Evolutionary conservation across 1,284 basidiomycete genomes (phyloP), one percentile per base, ranked within the genome.

Genomic region (Fistulinella staudtii): DNA sequence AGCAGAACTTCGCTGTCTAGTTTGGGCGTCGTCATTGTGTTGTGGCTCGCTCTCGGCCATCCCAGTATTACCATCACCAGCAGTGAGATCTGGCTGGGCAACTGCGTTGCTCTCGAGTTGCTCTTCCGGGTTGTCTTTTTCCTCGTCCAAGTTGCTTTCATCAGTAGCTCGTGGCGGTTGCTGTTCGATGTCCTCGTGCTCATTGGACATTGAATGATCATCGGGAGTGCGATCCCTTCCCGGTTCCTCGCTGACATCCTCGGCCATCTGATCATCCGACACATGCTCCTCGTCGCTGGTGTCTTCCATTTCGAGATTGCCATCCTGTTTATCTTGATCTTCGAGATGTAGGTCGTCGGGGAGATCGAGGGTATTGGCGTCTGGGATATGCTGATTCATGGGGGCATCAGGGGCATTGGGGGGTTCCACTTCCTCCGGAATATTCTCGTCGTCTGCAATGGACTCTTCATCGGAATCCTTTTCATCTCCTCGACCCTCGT

Each of bases 321-420:
- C 71, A 21, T 13, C 54, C 3, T 61, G 55, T 21, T 67, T 61
- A 27, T 68, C 65, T 14, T 43, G 48, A 17, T 53, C 62, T n/a
- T 68, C 80, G 6, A 94, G 66, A 46, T 90, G 72, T 63, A 94
- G 73, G 54, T 92, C 83, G 29, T 93, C 89, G 0, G 92, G 92
- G 13, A 94, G 73, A 56, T 94, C 87, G 39, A 95, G 74, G 4
- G 80, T 82, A 42, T 93, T 75, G 6, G 82, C 82, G 55, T 93
- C 87, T 18, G 77, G 81, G 43, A 89, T 66, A 48, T 81, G 73
- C 20, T 88, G 76, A 52, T 89, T 82, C 64, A 89, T 76, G 3
- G 86, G 79, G 5, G 80, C 79, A 21, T 86, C 86, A 40, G 69
- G 73, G 20, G 64, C 68, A 49, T 72, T 71, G 28, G 73, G 74